These are phyloP conservation scores for Ustilago loliicola DNA, from an alignment of 1,284 basidiomycete species.

Conservation along the genomic window DNA sequence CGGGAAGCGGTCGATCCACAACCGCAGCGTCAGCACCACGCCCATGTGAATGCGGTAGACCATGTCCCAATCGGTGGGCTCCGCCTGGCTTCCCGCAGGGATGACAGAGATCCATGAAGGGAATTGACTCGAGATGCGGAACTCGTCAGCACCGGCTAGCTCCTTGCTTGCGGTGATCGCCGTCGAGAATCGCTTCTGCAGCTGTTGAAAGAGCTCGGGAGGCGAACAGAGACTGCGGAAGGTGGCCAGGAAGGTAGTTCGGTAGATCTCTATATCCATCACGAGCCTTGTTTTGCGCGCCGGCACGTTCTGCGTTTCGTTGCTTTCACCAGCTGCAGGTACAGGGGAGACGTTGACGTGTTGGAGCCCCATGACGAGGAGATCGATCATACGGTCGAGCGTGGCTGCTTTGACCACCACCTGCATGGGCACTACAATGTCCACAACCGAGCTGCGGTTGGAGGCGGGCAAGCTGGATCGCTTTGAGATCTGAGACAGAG, in stretches of 20 bases:
- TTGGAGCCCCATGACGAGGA: conserved; percentile 66
- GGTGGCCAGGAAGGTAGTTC: conserved; percentile 63
- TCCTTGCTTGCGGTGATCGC: conserved; percentile 66
- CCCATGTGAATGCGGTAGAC: conserved; percentile 60
- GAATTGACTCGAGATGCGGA: conserved; percentile 59
- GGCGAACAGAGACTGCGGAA: conserved; percentile 60
- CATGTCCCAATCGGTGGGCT: conserved; percentile 63
- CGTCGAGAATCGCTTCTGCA: conserved; percentile 61
- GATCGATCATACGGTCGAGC: conserved; percentile 64
- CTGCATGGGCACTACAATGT: conserved; percentile 50
- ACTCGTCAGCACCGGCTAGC: conserved; percentile 53
- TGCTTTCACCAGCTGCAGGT: conserved; percentile 17
- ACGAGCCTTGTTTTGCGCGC: conserved; percentile 48
- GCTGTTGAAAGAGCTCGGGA: conserved; percentile 62
- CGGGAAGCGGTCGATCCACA: conserved; percentile 63
- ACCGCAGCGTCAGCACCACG: conserved; percentile 53
- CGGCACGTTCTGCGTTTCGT: conserved; percentile 22
- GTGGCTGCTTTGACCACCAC: conserved; percentile 62
- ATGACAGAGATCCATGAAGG: conserved; percentile 61
- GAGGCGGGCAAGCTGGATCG: conserved; percentile 64
- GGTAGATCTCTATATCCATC: conserved; percentile 60
- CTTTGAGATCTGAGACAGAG: conserved; percentile 63
- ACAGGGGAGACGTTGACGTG: conserved; percentile 52
- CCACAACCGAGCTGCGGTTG: conserved; percentile 63
- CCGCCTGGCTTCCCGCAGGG: conserved; percentile 42